Evolutionary conservation across 2,329 filamentous ascomycete species (phyloP), one percentile per base, ranked within the genome.

Genomic region (Botrytis tulipae): DNA sequence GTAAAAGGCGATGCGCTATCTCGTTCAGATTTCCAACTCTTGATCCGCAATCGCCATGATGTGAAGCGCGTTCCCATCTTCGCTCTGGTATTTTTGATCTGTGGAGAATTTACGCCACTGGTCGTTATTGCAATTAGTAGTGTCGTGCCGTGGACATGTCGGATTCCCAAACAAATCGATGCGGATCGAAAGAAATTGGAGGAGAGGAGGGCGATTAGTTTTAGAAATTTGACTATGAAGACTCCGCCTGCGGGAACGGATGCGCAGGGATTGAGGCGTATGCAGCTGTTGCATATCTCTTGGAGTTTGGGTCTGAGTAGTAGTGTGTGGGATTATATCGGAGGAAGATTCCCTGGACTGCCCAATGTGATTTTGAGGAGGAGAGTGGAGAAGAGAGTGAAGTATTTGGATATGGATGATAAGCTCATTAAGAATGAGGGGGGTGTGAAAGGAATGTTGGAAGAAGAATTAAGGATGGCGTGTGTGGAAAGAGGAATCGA

Each of bases 81-180:
- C 81, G 90, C 85, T 0, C 75, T 97, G 4, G 84, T 98, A 68
- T 86, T 97, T 10, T 79, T 95, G 1, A 76, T 97, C 25, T 93
- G 92, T 80, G 95, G 94, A 40, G 95, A 98, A 83, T 91, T 97
- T 83, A 93, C 95, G 1, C 94, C 95, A 0, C 80, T 98, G 9
- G 83, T 97, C 9, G 91, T 97, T 1, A 84, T 94, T 10, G 87
- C 90, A 46, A 84, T 97, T 40, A 90, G 90, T 32, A 84, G 84
- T 54, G 84, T 94, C 35, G 92, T 97, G 40, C 95, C 95, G 0
- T 89, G 89, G 78, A 92, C 93, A 0, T 98, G 95, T 82, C 89
- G 94, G 18, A 92, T 98, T 74, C 95, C 95, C 0, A 84, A 84
- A 57, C 95, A 98, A 83, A 84, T 93, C 10, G 84, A 86, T n/a